These are phyloP conservation scores for Escallonia herrerae DNA, from an alignment of 129 eudicot genomes.

Conservation along the genomic window DNA sequence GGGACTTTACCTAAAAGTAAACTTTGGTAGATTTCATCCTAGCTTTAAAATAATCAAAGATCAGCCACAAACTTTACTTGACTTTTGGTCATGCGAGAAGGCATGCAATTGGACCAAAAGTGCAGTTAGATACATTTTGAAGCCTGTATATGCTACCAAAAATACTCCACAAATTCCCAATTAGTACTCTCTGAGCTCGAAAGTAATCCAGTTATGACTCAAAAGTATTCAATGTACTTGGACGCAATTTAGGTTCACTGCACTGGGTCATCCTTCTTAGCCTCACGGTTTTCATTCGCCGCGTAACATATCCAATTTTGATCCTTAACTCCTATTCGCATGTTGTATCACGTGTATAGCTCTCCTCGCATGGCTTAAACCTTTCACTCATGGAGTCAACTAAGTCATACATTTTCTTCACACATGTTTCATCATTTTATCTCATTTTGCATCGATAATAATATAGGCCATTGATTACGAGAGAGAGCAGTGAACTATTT, in stretches of 20 bases:
- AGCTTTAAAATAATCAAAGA: too few species aligned
- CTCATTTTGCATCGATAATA: too few species aligned
- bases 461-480: too few species aligned
- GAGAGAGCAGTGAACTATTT: too few species aligned
- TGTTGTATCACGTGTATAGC: not conserved
- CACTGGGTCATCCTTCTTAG: not conserved
- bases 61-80: too few species aligned
- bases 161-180: too few species aligned
- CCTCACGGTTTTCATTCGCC: not conserved
- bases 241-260: not conserved
- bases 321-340: not conserved
- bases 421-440: too few species aligned
- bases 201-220: not conserved
- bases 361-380: not conserved
- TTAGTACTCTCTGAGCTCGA: not conserved
- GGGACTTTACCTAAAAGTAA: too few species aligned
- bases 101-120: not conserved
- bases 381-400: not conserved
- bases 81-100: too few species aligned
- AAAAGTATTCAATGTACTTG: not conserved
- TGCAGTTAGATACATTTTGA: not conserved
- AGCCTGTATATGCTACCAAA: too few species aligned
- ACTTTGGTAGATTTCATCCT: too few species aligned
- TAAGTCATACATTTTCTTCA: too few species aligned
- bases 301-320: not conserved